A percentile compares a stretch with the other conserved stretches of the same genome.
These are phyloP conservation scores for Pelargonium fulgidum DNA, from an alignment of 441 rosid species.

Conservation along the genomic window DNA sequence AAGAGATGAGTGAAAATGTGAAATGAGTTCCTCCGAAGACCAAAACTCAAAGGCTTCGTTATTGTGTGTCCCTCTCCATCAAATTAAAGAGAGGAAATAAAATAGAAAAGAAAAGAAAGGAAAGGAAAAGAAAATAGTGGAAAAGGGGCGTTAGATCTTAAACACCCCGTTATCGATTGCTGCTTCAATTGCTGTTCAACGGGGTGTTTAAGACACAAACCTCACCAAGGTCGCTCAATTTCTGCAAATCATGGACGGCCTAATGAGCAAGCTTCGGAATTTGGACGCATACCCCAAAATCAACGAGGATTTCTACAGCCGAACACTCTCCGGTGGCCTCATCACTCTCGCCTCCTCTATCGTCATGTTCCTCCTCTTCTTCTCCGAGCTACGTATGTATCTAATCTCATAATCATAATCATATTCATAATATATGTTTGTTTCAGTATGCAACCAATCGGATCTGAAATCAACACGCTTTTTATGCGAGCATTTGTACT, in stretches of 20 bases:
- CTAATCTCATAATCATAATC: neutral
- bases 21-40: neutral
- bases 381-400: constrained; percentile 81
- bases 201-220: constrained; percentile 19
- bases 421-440: neutral
- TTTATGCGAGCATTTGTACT: neutral
- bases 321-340: constrained; percentile 84
- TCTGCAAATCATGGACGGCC: constrained; percentile 42
- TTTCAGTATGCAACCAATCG: neutral
- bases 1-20: neutral
- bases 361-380: constrained; percentile 85
- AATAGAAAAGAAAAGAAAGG: neutral
- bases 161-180: constrained; percentile 20
- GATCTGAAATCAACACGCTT: neutral
- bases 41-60: neutral
- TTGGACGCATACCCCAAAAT: constrained; percentile 88
- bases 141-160: constrained; percentile 4
- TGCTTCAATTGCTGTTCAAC: constrained; percentile 16
- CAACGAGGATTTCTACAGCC: constrained; percentile 93
- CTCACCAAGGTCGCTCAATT: neutral
- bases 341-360: constrained; percentile 78
- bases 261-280: constrained; percentile 60
- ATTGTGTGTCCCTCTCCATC: neutral
- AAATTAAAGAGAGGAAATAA: neutral
- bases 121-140: neutral